Evolutionary conservation across 73 alveolate genomes (phyloP).

Genomic region (Tetrahymena borealis): DNA sequence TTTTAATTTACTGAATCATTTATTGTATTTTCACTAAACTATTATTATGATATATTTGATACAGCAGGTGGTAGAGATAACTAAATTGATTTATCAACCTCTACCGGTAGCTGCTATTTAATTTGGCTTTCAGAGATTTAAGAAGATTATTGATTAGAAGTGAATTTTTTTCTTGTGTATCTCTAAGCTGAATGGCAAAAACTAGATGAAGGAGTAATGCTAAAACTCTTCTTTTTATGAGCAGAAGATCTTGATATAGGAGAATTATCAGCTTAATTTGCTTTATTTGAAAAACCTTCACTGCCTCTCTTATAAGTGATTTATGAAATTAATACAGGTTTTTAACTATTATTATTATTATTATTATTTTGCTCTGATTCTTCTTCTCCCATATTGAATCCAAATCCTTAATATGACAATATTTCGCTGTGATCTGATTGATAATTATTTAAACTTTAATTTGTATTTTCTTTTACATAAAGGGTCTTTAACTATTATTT

Average conservation of each 20-base stretch:
- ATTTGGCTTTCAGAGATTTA: too few species aligned
- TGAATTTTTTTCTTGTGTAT: too few species aligned
- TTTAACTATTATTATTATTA: too few species aligned
- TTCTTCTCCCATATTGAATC: background rate
- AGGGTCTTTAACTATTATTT: background rate
- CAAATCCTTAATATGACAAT: background rate
- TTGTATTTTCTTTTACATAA: background rate
- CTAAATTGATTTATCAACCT: too few species aligned
- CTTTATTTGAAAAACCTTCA: background rate
- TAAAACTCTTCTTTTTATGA: background rate
- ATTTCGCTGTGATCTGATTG: background rate
- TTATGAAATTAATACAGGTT: too few species aligned
- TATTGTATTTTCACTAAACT: too few species aligned
- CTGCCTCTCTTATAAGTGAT: background rate
- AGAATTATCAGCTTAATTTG: background rate
- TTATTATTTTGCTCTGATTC: background rate
- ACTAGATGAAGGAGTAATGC: background rate
- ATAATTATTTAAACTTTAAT: background rate
- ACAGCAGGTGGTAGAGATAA: too few species aligned
- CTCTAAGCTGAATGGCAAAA: too few species aligned
- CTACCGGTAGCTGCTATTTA: too few species aligned
- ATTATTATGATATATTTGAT: too few species aligned
- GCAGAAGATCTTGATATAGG: background rate
- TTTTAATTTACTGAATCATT: too few species aligned
- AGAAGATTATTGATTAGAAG: too few species aligned